Evolutionary conservation across 1,284 basidiomycete species (phyloP).

Genomic region (Kalmanozyma brasiliensis): DNA sequence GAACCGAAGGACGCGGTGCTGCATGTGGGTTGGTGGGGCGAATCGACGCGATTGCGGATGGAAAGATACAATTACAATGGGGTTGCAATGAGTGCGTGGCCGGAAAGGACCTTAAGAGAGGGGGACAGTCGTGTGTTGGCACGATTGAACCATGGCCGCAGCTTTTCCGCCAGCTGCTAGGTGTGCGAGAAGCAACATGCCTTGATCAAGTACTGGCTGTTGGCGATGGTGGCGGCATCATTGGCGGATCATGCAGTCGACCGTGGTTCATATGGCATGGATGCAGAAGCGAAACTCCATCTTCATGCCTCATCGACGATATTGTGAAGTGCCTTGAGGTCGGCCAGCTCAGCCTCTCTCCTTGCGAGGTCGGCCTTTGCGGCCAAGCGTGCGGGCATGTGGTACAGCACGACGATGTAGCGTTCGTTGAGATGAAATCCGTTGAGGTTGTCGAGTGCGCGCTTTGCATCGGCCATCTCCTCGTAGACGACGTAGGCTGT

Average conservation of each 20-base stretch:
- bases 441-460: conserved; percentile 93
- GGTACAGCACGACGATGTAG: conserved; percentile 92
- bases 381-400: conserved; percentile 90
- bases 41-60: not conserved
- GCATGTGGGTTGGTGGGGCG: not conserved
- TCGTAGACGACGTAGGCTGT: conserved; percentile 84
- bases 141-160: no score
- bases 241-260: no score
- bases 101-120: no score
- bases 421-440: conserved; percentile 98
- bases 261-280: no score
- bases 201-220: no score
- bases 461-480: conserved; percentile 75
- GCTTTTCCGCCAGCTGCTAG: no score
- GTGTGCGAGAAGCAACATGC: no score
- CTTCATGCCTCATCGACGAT: conserved; percentile 59
- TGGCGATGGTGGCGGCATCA: no score
- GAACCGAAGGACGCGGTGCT: not conserved
- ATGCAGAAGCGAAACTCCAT: not conserved
- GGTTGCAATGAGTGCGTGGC: no score
- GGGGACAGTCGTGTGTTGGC: no score
- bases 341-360: conserved; percentile 87
- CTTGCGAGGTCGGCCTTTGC: conserved; percentile 91
- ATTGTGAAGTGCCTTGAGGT: conserved; percentile 81
- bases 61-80: conserved; percentile 21